Evolutionary conservation across 2,329 filamentous ascomycete genomes (phyloP).

Genomic region (Curvularia spicifera): DNA sequence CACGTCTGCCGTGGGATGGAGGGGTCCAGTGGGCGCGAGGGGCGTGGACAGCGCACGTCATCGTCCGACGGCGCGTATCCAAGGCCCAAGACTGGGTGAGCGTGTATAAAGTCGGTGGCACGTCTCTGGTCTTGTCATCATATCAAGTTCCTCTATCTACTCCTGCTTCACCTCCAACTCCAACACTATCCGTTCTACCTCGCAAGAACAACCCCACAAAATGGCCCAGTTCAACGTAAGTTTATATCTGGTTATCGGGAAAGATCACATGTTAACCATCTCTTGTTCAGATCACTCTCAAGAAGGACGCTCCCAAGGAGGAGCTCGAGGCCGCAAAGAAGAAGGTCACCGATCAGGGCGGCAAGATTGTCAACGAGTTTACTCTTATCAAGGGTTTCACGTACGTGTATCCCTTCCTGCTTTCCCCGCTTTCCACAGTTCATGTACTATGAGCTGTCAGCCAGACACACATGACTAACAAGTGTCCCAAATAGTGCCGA

Average conservation of each 20-base stretch:
- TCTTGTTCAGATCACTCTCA: conserved; percentile 73
- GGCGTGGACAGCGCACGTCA: conserved; percentile 29
- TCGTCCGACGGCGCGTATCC: conserved; percentile 30
- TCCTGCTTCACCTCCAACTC: conserved; percentile 4
- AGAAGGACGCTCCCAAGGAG: conserved; percentile 69
- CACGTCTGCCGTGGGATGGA: neutral
- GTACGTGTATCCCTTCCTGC: conserved; percentile 62
- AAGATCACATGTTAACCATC: conserved; percentile 1
- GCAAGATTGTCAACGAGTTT: conserved; percentile 84
- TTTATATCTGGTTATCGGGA: neutral
- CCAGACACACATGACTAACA: conserved; percentile 14
- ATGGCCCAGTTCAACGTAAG: conserved; percentile 30
- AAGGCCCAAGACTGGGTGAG: conserved; percentile 28
- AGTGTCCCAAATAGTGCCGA: conserved; percentile 64
- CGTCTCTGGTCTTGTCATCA: conserved; percentile 21
- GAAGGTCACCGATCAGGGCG: conserved; percentile 74
- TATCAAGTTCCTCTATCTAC: conserved; percentile 15
- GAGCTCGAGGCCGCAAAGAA: conserved; percentile 82
- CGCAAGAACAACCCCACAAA: conserved; percentile 7
- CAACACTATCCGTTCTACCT: neutral
- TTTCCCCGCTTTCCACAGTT: neutral
- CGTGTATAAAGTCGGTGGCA: conserved; percentile 36
- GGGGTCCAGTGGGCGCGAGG: conserved; percentile 15
- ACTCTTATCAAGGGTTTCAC: conserved; percentile 89
- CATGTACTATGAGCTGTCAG: neutral